Evolutionary conservation across 805 yeast genomes (phyloP).

Genomic region (Teunomyces barrocoloradensis): DNA sequence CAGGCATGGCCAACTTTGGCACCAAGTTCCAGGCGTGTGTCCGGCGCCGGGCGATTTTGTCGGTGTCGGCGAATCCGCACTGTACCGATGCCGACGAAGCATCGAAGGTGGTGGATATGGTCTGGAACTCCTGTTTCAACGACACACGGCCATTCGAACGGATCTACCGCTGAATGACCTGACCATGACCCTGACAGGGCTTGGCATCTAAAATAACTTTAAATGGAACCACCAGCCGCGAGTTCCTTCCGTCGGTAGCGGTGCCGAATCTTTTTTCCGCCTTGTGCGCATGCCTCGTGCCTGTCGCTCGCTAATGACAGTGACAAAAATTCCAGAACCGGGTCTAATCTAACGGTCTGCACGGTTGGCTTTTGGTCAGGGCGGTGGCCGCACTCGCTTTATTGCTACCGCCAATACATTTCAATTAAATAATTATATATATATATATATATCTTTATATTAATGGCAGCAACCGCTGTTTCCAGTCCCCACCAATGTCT

Average conservation of each 20-base stretch:
- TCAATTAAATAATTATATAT: no score
- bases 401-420: neutral
- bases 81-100: slow-evolving; percentile 77
- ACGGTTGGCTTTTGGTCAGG: neutral
- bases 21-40: slow-evolving; percentile 92
- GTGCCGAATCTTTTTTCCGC: neutral
- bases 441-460: no score
- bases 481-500: neutral
- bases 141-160: slow-evolving; percentile 96
- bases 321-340: no score
- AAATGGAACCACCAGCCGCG: no score
- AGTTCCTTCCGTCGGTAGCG: no score
- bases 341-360: neutral
- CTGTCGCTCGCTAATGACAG: no score
- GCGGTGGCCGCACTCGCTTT: neutral
- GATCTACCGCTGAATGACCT: slow-evolving; percentile 61
- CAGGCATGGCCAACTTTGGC: slow-evolving; percentile 52
- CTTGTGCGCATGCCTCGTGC: no score
- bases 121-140: slow-evolving; percentile 88
- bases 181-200: neutral
- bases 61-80: slow-evolving; percentile 82
- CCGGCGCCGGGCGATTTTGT: slow-evolving; percentile 78
- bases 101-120: slow-evolving; percentile 73
- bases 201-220: no score
- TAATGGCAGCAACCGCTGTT: no score